Conservation (phyloP, 345 rosid genomes). For the Rhodamnia rubescens region DNA sequence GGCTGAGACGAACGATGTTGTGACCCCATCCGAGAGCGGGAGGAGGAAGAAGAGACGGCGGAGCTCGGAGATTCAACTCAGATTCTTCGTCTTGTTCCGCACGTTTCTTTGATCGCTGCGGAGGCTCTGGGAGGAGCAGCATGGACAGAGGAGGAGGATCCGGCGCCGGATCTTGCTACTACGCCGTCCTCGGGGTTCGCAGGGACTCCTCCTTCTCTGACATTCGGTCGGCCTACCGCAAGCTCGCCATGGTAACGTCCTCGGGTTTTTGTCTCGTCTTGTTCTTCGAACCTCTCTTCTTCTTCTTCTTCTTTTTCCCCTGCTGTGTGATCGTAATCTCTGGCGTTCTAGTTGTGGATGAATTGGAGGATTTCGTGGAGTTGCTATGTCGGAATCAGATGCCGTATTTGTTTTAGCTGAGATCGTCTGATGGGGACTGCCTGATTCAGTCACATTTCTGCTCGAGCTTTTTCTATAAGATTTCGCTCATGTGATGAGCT, state of each 20-base stretch:
- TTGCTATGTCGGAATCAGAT: neutral
- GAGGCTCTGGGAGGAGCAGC: neutral
- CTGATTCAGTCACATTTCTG: neutral
- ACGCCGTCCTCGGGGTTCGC: slow-evolving; percentile 71
- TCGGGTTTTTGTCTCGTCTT: neutral
- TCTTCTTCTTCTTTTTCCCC: too few species aligned
- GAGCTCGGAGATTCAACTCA: neutral
- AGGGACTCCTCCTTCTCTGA: slow-evolving; percentile 78
- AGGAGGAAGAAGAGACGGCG: neutral
- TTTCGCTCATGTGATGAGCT: neutral
- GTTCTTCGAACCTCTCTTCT: neutral
- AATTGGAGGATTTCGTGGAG: neutral
- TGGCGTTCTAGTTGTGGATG: neutral
- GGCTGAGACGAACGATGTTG: neutral
- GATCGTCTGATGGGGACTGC: neutral
- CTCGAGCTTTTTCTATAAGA: neutral
- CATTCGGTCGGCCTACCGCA: slow-evolving; percentile 69
- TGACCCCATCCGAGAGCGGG: neutral
- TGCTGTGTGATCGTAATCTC: neutral
- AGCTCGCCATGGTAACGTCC: slow-evolving; percentile 66
- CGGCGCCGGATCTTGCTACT: slow-evolving; percentile 54
- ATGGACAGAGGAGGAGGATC: slow-evolving; percentile 77
- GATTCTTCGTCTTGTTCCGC: neutral
- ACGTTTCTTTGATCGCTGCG: neutral
- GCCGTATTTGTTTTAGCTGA: neutral